Base-by-base conservation (phyloP, 345 rosid genomes). In the Bruguiera gymnorhiza region DNA sequence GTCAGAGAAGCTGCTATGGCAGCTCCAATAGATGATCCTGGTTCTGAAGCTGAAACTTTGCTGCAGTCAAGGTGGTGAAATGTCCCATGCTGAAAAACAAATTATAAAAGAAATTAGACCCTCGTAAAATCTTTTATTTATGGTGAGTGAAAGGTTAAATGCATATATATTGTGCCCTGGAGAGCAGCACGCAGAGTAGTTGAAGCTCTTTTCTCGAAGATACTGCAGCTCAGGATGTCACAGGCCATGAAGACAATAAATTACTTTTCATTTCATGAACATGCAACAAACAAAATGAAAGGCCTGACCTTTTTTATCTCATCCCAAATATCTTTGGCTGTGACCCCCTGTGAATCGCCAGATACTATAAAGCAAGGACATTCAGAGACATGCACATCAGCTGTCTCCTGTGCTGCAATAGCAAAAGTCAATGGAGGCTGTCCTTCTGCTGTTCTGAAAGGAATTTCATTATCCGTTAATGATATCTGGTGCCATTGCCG, bases 281-380 rank as follows among this genome's bases (percentile, higher is more conserved):
- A 37, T 55, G 34, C 29, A 20, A 53, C 13, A 36, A 53, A 27
- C 21, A 11, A 16, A 37, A 50, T n/a, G n/a, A 26, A 27, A 66
- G 16, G 19, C 2, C 60, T 58, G 63, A 91, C 98, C 95, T 85
- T 82, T 81, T 83, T 94, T 31, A 94, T 83, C 77, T 75, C 83
- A 36, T 86, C 73, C 98, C 97, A 94, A 96, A 94, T 84, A 31
- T 87, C 90, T 69, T 86, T 88, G 18, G 98, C 97, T 26, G 91
- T 86, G 80, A 88, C 56, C 34, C 96, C 95, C 57, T 67, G 67
- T 62, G 83, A 80, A 66, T 89, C 80, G 26, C 98, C 98, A 5
- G 93, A 82, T 72, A 86, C 76, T 66, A 78, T 73, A 77, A 89
- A 94, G 72, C 78, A 76, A n/a, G 97, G 93, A 63, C 98, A 91